phyloP scores from a whole-genome alignment of 108 stramenopile species.

The Nannochloropsis gaditana region DNA sequence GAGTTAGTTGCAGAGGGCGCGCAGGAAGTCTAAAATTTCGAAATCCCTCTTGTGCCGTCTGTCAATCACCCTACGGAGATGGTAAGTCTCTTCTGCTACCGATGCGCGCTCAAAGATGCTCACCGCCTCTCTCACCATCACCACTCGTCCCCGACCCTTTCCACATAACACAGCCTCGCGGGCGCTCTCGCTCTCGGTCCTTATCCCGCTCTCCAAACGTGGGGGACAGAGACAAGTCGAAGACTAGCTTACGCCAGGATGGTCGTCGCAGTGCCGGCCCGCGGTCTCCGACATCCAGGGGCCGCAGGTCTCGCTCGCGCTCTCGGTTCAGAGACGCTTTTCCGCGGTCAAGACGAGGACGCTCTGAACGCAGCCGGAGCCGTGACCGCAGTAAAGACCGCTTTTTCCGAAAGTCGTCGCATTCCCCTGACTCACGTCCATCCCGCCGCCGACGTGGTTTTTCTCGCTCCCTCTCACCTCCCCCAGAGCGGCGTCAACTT shows the following conservation, averaged over 20 bases:
- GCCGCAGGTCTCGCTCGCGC: neutral
- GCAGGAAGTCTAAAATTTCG: no score
- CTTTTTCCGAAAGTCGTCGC: neutral
- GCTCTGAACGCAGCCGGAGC: slow-evolving; percentile 13
- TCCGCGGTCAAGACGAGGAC: neutral
- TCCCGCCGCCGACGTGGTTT: neutral
- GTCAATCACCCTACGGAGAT: no score
- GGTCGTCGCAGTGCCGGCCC: neutral
- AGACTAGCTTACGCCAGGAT: neutral
- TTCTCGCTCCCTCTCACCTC: slow-evolving; percentile 15
- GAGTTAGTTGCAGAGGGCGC: no score
- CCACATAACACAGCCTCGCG: no score
- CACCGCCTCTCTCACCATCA: no score
- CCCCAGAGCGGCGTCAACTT: neutral
- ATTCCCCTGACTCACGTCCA: neutral
- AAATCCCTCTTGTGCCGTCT: no score
- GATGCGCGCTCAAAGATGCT: no score
- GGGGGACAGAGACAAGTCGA: neutral
- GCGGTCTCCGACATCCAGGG: neutral
- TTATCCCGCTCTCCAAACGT: neutral
- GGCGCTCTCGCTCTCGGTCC: neutral
- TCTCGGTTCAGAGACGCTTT: neutral
- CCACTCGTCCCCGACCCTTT: no score
- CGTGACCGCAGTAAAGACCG: neutral
- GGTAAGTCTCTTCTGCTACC: no score